A percentile compares a stretch with the other conserved stretches of the same genome.
These are phyloP conservation scores for Talaromyces thailandensis DNA, from an alignment of 495 filamentous ascomycete species.

Conservation along the genomic window DNA sequence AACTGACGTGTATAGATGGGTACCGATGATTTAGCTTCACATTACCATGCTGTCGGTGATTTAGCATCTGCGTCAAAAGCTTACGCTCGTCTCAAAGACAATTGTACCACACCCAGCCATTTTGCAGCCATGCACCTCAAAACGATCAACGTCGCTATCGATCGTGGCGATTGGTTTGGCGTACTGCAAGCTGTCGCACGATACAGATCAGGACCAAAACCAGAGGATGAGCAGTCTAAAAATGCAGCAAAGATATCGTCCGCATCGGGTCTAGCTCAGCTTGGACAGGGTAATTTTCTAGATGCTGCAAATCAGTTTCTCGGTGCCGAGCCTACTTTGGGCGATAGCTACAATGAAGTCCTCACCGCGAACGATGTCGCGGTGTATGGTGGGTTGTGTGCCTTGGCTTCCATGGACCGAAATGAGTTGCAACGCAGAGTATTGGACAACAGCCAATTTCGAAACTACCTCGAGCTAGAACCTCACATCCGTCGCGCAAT, in stretches of 20 bases:
- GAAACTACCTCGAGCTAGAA: slow-evolving; percentile 83
- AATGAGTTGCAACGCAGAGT: slow-evolving; percentile 63
- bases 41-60: slow-evolving; percentile 59
- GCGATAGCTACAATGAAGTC: slow-evolving; percentile 58
- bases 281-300: slow-evolving; percentile 54
- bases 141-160: slow-evolving; percentile 56
- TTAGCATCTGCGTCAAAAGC: slow-evolving; percentile 52
- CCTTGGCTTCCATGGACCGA: slow-evolving; percentile 83
- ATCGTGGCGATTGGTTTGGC: slow-evolving; percentile 57
- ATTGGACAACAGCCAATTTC: slow-evolving; percentile 71
- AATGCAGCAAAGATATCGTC: slow-evolving; percentile 56
- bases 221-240: slow-evolving; percentile 50
- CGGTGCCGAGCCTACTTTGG: slow-evolving; percentile 39
- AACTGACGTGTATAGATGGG: slow-evolving; percentile 48
- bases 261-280: slow-evolving; percentile 59
- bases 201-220: slow-evolving; percentile 25
- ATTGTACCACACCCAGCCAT: slow-evolving; percentile 61
- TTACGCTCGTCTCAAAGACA: slow-evolving; percentile 66
- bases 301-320: slow-evolving; percentile 73
- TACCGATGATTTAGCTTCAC: slow-evolving; percentile 63
- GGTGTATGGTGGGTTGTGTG: slow-evolving; percentile 82
- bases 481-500: slow-evolving; percentile 91
- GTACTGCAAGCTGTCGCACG: slow-evolving; percentile 38
- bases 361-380: slow-evolving; percentile 82
- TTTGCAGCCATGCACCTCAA: slow-evolving; percentile 62